Conservation (phyloP, 495 filamentous ascomycete species). For the Neurospora sp. region DNA sequence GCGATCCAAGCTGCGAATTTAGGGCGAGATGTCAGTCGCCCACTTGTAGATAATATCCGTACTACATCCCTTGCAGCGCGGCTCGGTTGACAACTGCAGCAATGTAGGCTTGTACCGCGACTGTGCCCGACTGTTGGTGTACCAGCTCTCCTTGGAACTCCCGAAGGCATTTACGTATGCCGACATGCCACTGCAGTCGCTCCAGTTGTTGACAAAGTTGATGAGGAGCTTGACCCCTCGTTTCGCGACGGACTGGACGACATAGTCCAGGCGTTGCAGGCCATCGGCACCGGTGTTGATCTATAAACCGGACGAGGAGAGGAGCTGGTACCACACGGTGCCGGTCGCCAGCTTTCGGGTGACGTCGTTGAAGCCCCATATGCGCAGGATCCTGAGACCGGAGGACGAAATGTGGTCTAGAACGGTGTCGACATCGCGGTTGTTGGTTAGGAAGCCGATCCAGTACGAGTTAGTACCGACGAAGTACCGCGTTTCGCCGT, state of each 20-base stretch:
- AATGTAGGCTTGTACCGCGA: constrained; percentile 54
- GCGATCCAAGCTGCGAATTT: constrained; percentile 51
- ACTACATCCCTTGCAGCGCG: constrained; percentile 52
- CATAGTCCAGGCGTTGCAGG: too few species aligned
- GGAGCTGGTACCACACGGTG: too few species aligned
- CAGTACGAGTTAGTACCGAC: constrained; percentile 69
- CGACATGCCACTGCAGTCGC: too few species aligned
- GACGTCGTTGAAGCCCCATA: too few species aligned
- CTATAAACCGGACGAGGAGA: too few species aligned
- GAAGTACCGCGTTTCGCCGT: constrained; percentile 51
- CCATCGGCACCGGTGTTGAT: too few species aligned
- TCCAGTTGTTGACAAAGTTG: too few species aligned
- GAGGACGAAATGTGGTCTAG: constrained; percentile 37
- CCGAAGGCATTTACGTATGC: too few species aligned
- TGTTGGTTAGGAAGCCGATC: constrained; percentile 57
- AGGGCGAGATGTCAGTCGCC: constrained; percentile 47
- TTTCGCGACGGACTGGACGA: too few species aligned
- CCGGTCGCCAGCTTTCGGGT: too few species aligned
- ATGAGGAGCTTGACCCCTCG: too few species aligned
- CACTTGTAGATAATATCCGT: constrained; percentile 51
- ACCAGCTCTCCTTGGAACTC: too few species aligned
- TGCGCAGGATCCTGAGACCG: constrained; percentile 28
- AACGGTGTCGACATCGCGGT: constrained; percentile 54
- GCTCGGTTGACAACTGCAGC: constrained; percentile 58
- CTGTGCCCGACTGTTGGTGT: constrained; percentile 43